Percentiles rank a stretch among this genome's conserved stretches.
Evolutionary conservation across 371 early-diverging fungal genomes (phyloP).

Genomic region (Mucor indicus): DNA sequence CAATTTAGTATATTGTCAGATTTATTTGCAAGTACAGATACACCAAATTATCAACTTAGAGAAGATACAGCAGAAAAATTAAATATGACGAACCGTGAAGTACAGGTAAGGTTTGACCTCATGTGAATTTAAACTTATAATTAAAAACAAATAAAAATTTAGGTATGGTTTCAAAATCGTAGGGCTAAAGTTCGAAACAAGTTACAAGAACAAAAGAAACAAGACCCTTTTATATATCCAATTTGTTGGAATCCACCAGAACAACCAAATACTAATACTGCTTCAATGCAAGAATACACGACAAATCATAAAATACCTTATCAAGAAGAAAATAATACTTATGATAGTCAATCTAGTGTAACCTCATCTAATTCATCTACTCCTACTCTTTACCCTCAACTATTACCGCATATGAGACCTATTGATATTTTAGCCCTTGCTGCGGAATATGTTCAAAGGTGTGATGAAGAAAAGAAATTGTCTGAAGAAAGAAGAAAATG

Average conservation of each 20-base stretch:
- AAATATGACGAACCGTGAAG: conserved; percentile 90
- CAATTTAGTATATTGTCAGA: conserved; percentile 66
- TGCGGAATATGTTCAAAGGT: conserved; percentile 48
- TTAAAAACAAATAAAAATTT: neutral
- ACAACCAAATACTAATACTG: neutral
- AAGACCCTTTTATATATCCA: conserved; percentile 17
- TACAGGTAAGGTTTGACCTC: conserved; percentile 63
- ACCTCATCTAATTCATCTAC: conserved; percentile 34
- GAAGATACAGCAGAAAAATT: conserved; percentile 80
- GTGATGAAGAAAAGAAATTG: conserved; percentile 35
- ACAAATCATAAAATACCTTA: neutral
- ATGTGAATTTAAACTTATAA: conserved; percentile 1
- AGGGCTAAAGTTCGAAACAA: conserved; percentile 25
- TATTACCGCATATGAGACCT: conserved; percentile 31
- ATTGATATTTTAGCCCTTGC: conserved; percentile 48
- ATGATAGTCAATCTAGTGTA: conserved; percentile 23
- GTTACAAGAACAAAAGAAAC: conserved; percentile 17
- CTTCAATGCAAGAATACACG: neutral
- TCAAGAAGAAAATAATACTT: conserved; percentile 3
- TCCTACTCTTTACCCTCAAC: conserved; percentile 23
- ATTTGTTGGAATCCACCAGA: conserved; percentile 9
- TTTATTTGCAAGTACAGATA: conserved; percentile 73
- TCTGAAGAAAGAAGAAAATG: conserved; percentile 17
- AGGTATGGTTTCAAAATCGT: conserved; percentile 33
- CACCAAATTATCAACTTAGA: conserved; percentile 86